Percentiles rank a stretch among this genome's conserved stretches.
Conservation (phyloP, 805 yeast species). For the Candida chilensis region DNA sequence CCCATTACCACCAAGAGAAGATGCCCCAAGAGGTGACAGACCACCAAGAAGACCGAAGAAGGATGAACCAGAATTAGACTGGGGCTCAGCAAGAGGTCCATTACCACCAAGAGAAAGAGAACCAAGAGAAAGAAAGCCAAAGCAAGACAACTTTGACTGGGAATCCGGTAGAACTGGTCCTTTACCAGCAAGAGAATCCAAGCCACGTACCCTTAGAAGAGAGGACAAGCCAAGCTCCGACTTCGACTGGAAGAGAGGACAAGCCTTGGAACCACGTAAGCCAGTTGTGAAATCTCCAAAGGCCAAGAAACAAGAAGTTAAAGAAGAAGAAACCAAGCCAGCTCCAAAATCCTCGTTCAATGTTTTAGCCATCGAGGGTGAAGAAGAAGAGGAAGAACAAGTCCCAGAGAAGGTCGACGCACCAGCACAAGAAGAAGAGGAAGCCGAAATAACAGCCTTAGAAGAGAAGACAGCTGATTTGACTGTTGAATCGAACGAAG, state of each 20-base stretch:
- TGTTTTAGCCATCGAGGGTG: constrained; percentile 43
- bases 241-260: constrained; percentile 29
- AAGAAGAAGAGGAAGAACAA: constrained; percentile 33
- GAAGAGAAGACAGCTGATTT: constrained; percentile 29
- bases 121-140: constrained; percentile 7
- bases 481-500: constrained; percentile 21
- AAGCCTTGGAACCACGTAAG: constrained; percentile 10
- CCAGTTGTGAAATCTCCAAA: neutral
- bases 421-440: constrained; percentile 5
- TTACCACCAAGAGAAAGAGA: constrained; percentile 12
- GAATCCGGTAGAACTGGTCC: too few relatives aligned
- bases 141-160: too few relatives aligned
- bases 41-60: constrained; percentile 14
- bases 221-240: constrained; percentile 11
- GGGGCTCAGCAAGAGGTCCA: constrained; percentile 35
- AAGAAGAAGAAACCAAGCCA: constrained; percentile 16
- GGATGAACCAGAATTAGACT: constrained; percentile 30
- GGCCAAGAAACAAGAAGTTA: constrained; percentile 12
- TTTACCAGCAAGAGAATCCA: constrained; percentile 14
- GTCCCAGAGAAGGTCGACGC: constrained; percentile 5
- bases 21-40: constrained; percentile 12
- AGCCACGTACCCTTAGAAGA: constrained; percentile 12
- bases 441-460: constrained; percentile 12
- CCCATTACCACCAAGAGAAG: constrained; percentile 23
- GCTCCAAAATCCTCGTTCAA: constrained; percentile 31